Conservation (phyloP, 2,329 filamentous ascomycete species). For the Ophiostoma ulmi region DNA sequence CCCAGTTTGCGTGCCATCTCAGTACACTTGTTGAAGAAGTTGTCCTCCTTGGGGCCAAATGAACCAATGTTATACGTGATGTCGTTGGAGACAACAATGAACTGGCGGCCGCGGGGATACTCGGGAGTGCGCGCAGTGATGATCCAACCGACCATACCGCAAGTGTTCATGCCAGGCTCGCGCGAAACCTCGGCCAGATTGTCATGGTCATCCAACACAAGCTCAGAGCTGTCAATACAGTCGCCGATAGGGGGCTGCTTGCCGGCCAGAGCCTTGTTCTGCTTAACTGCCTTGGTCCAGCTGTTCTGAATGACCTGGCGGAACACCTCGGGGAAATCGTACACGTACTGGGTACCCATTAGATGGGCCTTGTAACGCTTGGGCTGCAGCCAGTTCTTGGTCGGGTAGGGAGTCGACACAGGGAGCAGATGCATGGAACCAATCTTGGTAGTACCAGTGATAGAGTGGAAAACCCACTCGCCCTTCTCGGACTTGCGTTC, state of each 20-base stretch:
- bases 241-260: slow-evolving; percentile 82
- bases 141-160: slow-evolving; percentile 98
- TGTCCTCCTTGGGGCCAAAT: slow-evolving; percentile 92
- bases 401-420: slow-evolving; percentile 87
- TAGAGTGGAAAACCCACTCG: slow-evolving; percentile 97
- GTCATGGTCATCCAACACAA: slow-evolving; percentile 91
- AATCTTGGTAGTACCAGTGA: slow-evolving; percentile 90
- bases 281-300: slow-evolving; percentile 72
- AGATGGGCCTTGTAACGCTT: slow-evolving; percentile 99
- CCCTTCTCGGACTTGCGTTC: slow-evolving; percentile 98
- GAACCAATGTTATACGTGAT: slow-evolving; percentile 99
- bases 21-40: slow-evolving; percentile 99
- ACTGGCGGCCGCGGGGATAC: slow-evolving; percentile 85
- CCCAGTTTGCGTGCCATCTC: slow-evolving; percentile 86
- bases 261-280: slow-evolving; percentile 66
- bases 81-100: slow-evolving; percentile 96
- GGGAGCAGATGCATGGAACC: slow-evolving; percentile 91
- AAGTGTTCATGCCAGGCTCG: slow-evolving; percentile 89
- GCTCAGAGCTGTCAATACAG: slow-evolving; percentile 88
- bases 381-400: slow-evolving; percentile 97
- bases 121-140: slow-evolving; percentile 92
- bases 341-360: slow-evolving; percentile 99
- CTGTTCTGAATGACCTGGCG: slow-evolving; percentile 94
- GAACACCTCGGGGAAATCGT: slow-evolving; percentile 99
- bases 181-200: slow-evolving; percentile 88